Evolutionary conservation across 768 basidiomycete species (phyloP).

Genomic region (Rhodotorula sphaerocarpa): DNA sequence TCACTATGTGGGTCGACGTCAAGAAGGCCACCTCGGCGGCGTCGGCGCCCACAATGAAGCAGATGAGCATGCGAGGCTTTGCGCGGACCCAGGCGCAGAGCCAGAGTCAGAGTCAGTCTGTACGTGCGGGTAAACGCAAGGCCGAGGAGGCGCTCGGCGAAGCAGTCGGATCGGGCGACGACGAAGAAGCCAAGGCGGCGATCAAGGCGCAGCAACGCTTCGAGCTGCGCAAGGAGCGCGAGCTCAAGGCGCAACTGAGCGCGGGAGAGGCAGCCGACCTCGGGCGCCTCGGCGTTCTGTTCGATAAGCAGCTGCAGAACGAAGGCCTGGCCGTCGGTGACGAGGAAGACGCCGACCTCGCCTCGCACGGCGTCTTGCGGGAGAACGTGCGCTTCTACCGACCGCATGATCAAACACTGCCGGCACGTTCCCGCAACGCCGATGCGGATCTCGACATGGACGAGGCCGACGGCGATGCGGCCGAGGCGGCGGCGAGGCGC

Average conservation of each 20-base stretch:
- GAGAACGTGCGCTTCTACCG: slow-evolving; percentile 20
- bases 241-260: not conserved
- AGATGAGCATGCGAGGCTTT: slow-evolving; percentile 41
- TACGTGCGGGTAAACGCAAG: slow-evolving; percentile 41
- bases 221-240: slow-evolving; percentile 8
- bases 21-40: slow-evolving; percentile 70
- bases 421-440: not conserved
- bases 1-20: slow-evolving; percentile 64
- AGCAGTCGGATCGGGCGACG: slow-evolving; percentile 10
- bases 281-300: slow-evolving; percentile 15
- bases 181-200: slow-evolving; percentile 39
- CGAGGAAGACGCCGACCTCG: slow-evolving; percentile 19
- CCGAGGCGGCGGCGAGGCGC: slow-evolving; percentile 7
- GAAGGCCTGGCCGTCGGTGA: slow-evolving; percentile 25
- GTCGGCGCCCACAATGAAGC: slow-evolving; percentile 69
- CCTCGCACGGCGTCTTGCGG: slow-evolving; percentile 7
- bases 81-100: slow-evolving; percentile 1
- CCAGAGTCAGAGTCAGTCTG: slow-evolving; percentile 7
- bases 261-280: slow-evolving; percentile 7
- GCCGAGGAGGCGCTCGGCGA: slow-evolving; percentile 43
- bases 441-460: not conserved
- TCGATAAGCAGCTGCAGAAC: slow-evolving; percentile 5
- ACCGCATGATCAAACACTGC: not conserved
- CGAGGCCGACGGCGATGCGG: slow-evolving; percentile 42
- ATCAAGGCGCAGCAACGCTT: slow-evolving; percentile 12